Evolutionary conservation across 1,284 basidiomycete genomes (phyloP).

Genomic region (Meira miltonrushii): DNA sequence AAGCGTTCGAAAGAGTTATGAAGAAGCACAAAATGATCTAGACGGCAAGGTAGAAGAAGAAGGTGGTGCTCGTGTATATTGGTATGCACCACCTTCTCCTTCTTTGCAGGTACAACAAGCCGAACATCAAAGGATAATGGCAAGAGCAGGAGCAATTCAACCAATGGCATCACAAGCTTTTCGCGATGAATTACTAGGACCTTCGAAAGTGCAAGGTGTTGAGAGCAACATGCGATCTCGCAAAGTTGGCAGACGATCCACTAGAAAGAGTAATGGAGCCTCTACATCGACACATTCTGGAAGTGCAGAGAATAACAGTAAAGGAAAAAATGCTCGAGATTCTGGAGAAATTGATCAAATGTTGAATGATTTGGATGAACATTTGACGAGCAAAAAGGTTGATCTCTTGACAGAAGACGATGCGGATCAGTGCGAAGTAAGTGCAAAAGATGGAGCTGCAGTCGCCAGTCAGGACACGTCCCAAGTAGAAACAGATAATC

Average conservation of each 20-base stretch:
- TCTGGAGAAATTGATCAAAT: constrained; percentile 1
- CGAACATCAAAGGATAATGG: neutral
- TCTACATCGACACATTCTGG: no score
- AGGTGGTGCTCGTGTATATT: constrained; percentile 3
- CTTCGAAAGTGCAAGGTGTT: neutral
- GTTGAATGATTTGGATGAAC: neutral
- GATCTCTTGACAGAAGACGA: neutral
- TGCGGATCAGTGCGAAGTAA: no score
- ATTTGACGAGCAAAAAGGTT: neutral
- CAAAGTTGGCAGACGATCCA: neutral
- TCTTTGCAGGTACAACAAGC: constrained; percentile 3
- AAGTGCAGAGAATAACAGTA: no score
- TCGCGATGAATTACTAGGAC: constrained; percentile 2
- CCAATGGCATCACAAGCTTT: constrained; percentile 7
- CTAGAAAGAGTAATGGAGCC: neutral
- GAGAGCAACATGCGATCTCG: neutral
- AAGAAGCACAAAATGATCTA: no score
- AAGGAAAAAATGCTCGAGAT: neutral
- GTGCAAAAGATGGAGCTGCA: neutral
- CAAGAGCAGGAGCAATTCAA: neutral
- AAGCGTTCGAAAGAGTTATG: no score
- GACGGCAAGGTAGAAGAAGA: no score
- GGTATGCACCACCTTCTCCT: constrained; percentile 8
- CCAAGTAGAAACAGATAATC: neutral
- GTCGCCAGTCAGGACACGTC: neutral